Evolutionary conservation across 176 grass and related monocot species (phyloP).

Genomic region (Zoysia pacifica): DNA sequence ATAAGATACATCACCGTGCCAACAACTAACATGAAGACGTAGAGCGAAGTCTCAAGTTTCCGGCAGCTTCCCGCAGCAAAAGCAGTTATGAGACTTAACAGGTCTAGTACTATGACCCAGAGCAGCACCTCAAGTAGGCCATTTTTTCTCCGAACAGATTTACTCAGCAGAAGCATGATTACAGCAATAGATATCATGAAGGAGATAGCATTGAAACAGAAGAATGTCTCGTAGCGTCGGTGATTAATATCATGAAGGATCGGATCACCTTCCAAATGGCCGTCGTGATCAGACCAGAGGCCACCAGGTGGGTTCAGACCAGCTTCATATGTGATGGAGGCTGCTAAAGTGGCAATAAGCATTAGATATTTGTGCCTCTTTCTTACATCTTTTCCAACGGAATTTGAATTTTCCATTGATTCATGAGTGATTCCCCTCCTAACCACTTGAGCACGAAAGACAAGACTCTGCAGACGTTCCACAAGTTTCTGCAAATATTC

Average conservation of each 20-base stretch:
- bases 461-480: neutral
- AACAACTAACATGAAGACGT: constrained; percentile 18
- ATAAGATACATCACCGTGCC: neutral
- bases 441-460: neutral
- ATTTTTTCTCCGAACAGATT: constrained; percentile 23
- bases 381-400: neutral
- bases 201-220: constrained; percentile 44
- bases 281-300: constrained; percentile 32
- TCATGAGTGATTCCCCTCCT: neutral
- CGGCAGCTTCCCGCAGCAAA: constrained; percentile 54
- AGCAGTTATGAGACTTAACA: constrained; percentile 48
- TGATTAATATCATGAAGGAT: constrained; percentile 27
- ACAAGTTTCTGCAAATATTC: neutral
- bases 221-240: constrained; percentile 40
- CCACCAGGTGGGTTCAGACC: constrained; percentile 61
- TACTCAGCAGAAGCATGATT: constrained; percentile 48
- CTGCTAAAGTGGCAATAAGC: constrained; percentile 56
- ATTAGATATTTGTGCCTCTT: constrained; percentile 55
- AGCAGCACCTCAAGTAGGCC: constrained; percentile 20
- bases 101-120: constrained; percentile 39
- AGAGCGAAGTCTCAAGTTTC: constrained; percentile 40
- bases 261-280: constrained; percentile 35
- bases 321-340: constrained; percentile 55
- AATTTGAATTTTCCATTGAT: neutral
- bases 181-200: constrained; percentile 47